These are phyloP conservation scores for Thuja plicata DNA, from an alignment of 83 land plant genomes.

Conservation along the genomic window DNA sequence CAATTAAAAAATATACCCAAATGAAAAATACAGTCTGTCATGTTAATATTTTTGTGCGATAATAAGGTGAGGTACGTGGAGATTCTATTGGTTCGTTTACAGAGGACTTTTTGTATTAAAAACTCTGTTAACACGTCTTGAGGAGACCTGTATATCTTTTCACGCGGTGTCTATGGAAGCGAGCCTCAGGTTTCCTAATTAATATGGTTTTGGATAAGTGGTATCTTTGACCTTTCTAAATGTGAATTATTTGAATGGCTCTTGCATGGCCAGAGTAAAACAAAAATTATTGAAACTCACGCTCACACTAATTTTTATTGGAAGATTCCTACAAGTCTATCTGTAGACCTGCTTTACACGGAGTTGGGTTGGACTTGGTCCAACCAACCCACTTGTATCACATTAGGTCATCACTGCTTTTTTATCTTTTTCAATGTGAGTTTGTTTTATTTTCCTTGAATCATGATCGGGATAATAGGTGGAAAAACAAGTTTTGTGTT, in stretches of 20 bases:
- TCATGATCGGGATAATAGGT: no score
- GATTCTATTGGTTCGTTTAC: neutral
- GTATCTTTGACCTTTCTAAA: neutral
- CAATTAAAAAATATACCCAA: neutral
- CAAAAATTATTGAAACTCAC: neutral
- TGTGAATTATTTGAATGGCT: neutral
- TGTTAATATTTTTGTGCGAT: neutral
- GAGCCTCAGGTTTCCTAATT: neutral
- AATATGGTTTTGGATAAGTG: neutral
- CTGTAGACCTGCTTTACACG: neutral
- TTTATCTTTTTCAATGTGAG: no score
- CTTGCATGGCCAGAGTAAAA: neutral
- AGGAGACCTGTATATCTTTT: neutral
- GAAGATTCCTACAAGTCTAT: neutral
- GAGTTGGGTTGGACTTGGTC: neutral
- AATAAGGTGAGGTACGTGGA: neutral
- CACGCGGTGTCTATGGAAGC: neutral
- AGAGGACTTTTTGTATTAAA: neutral
- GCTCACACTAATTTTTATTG: neutral
- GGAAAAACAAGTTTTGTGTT: no score
- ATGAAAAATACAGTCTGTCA: neutral
- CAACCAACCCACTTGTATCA: neutral
- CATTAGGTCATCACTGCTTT: neutral
- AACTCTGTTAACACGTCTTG: neutral
- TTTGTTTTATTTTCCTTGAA: no score